phyloP scores from a whole-genome alignment of 2,329 filamentous ascomycete genomes.

The Seiridium cupressi region DNA sequence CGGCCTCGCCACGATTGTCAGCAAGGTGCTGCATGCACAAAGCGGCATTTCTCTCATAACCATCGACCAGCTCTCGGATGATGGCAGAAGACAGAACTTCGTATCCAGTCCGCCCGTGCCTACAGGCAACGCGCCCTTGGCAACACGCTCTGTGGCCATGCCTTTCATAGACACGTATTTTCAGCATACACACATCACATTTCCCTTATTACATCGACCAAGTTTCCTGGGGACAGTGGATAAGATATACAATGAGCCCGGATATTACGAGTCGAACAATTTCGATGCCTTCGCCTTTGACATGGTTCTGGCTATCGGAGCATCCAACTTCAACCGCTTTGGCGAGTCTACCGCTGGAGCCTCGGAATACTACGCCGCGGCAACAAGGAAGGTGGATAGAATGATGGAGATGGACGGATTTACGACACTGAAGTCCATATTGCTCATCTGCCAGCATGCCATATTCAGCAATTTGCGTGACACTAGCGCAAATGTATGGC shows the following conservation, averaged over 20 bases:
- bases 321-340: constrained; percentile 3
- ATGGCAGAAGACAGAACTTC: not conserved
- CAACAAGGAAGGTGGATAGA: not conserved
- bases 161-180: not conserved
- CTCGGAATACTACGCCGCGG: not conserved
- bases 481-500: constrained; percentile 1
- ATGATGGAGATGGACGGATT: constrained; percentile 1
- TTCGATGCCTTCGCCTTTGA: not conserved
- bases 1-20: not conserved
- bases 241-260: not conserved
- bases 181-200: not conserved
- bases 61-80: not conserved
- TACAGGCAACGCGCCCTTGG: not conserved
- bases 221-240: not conserved
- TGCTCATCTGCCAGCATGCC: constrained; percentile 1
- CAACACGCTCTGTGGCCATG: not conserved
- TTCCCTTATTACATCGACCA: not conserved
- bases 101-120: not conserved
- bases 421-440: not conserved
- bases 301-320: not conserved
- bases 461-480: not conserved
- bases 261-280: not conserved
- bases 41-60: not conserved
- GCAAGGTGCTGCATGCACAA: not conserved
- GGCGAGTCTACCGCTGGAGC: not conserved